Conservation (phyloP, 352 stramenopile species). For the Globisporangium irregulare region DNA sequence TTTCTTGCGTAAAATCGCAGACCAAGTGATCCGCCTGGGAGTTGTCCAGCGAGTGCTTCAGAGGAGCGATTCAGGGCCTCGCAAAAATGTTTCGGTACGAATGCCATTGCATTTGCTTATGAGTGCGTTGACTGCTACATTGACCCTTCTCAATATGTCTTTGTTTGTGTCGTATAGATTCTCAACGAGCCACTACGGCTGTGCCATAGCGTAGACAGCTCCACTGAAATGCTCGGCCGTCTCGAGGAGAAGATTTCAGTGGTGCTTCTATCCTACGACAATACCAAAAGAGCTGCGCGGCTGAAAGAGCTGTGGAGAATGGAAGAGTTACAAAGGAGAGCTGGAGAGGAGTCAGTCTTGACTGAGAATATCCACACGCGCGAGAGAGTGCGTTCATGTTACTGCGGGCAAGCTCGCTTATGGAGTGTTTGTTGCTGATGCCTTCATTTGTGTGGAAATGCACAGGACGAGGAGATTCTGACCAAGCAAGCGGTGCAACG, state of each 20-base stretch:
- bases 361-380: not conserved
- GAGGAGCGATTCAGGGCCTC: constrained; percentile 8
- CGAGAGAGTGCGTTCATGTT: constrained; percentile 1
- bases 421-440: not conserved
- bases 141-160: not conserved
- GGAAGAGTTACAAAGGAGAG: not conserved
- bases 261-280: not conserved
- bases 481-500: constrained; percentile 12
- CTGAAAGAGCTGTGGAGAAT: constrained; percentile 1
- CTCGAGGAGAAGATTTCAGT: constrained; percentile 7
- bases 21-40: constrained; percentile 29
- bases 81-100: constrained; percentile 6
- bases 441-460: not conserved
- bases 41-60: constrained; percentile 40
- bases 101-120: not conserved
- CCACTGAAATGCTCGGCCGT: constrained; percentile 4
- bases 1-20: constrained; percentile 27
- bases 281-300: not conserved
- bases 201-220: not conserved
- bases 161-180: constrained; percentile 3
- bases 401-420: not conserved
- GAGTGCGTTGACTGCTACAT: not conserved
- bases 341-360: not conserved
- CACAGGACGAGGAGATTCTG: constrained; percentile 1
- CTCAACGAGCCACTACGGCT: constrained; percentile 9